A percentile compares a stretch with the other conserved stretches of the same genome.
Evolutionary conservation across 352 stramenopile species (phyloP).

Genomic region (Phytophthora hybrid): DNA sequence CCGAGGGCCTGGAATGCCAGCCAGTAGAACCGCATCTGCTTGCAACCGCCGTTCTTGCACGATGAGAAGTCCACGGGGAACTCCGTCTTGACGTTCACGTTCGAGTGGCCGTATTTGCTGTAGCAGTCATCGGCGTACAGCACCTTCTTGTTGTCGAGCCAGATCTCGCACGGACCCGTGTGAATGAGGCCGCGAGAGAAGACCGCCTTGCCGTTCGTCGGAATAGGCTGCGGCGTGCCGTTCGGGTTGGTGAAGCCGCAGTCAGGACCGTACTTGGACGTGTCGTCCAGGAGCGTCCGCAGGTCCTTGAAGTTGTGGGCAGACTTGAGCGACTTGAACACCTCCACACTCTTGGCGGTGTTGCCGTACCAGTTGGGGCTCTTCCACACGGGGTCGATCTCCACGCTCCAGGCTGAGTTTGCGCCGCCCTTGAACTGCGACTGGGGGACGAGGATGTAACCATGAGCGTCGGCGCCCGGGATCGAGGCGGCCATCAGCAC

Average conservation of each 20-base stretch:
- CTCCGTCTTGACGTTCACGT: background rate
- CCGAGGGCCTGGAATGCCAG: too few relatives aligned
- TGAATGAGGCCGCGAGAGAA: background rate
- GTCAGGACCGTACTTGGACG: background rate
- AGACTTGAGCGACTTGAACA: background rate
- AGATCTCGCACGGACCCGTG: background rate
- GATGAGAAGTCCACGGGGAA: too few relatives aligned
- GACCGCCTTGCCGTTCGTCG: background rate
- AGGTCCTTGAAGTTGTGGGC: background rate
- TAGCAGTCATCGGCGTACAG: background rate
- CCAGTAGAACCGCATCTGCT: too few relatives aligned
- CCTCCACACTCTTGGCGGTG: background rate
- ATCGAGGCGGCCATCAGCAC: background rate
- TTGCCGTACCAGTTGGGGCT: background rate
- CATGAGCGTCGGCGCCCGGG: background rate
- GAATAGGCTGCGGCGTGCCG: background rate
- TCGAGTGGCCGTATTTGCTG: background rate
- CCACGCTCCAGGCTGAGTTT: background rate
- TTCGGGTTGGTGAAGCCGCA: background rate
- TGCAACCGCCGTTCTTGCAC: too few relatives aligned
- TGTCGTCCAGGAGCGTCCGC: background rate
- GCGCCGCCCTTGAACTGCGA: background rate
- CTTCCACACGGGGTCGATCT: background rate
- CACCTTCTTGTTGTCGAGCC: background rate
- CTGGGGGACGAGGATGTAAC: background rate